A percentile compares a stretch with the other conserved stretches of the same genome.
Conservation (phyloP, 495 filamentous ascomycete genomes). For the Eremomyces bilateralis region DNA sequence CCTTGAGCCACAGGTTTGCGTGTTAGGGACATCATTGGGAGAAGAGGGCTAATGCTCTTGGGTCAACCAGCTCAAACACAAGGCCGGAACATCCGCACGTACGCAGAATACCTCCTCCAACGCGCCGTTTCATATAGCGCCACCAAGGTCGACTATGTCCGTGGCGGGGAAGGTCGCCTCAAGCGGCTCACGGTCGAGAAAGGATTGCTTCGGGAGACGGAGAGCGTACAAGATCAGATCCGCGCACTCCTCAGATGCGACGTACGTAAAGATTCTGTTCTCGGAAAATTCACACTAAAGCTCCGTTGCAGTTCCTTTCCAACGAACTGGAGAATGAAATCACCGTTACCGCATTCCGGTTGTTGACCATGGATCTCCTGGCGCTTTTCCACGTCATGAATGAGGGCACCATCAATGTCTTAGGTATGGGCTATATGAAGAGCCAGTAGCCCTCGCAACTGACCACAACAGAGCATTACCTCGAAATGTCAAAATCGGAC, state of each 20-base stretch:
- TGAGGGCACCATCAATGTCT: slow-evolving; percentile 90
- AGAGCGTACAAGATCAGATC: slow-evolving; percentile 78
- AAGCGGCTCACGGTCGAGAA: slow-evolving; percentile 82
- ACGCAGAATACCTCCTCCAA: slow-evolving; percentile 66
- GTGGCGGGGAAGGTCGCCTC: slow-evolving; percentile 57
- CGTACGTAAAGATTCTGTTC: slow-evolving; percentile 28
- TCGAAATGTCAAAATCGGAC: slow-evolving; percentile 91
- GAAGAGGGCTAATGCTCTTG: slow-evolving; percentile 2
- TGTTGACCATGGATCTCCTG: slow-evolving; percentile 77
- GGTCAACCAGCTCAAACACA: slow-evolving; percentile 59
- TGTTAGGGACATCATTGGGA: not conserved
- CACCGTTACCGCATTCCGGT: slow-evolving; percentile 80
- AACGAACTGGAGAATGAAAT: slow-evolving; percentile 93
- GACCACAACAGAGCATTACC: slow-evolving; percentile 59
- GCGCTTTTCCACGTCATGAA: slow-evolving; percentile 90
- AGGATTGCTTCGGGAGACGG: slow-evolving; percentile 78
- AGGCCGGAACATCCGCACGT: slow-evolving; percentile 82
- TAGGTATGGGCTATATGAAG: slow-evolving; percentile 49
- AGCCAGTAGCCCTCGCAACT: too few relatives aligned
- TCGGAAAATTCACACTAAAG: slow-evolving; percentile 11
- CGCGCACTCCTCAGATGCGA: slow-evolving; percentile 71
- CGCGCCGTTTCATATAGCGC: slow-evolving; percentile 64
- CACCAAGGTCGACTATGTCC: slow-evolving; percentile 76
- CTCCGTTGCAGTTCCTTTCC: slow-evolving; percentile 45
- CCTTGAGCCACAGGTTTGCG: not conserved